Evolutionary conservation across 1,284 basidiomycete species (phyloP).

Genomic region (Ustilago esculenta): DNA sequence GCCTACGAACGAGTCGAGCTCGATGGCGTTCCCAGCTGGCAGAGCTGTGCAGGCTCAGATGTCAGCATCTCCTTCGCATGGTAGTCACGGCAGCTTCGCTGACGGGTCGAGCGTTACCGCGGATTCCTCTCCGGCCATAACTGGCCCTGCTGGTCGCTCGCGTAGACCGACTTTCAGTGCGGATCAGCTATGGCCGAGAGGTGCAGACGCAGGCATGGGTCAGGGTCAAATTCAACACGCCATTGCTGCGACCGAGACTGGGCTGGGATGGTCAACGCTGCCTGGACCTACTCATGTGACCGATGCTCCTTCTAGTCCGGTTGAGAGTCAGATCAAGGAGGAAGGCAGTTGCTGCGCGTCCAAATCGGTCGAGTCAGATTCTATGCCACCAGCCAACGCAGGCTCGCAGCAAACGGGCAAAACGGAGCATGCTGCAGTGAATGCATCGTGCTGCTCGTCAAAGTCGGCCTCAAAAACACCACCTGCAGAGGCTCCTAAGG

Average conservation of each 20-base stretch:
- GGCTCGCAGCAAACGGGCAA: background rate
- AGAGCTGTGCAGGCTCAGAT: background rate
- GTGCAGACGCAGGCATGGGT: constrained; percentile 42
- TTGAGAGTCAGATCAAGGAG: background rate
- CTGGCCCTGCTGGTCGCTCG: background rate
- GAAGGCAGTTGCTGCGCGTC: constrained; percentile 29
- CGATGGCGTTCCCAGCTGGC: constrained; percentile 6
- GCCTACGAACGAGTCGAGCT: constrained; percentile 10
- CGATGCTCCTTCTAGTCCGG: constrained; percentile 10
- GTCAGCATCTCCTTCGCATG: background rate
- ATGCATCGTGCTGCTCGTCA: constrained; percentile 22
- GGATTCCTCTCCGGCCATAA: background rate
- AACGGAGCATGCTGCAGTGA: background rate
- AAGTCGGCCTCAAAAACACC: background rate
- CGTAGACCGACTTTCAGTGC: constrained; percentile 21
- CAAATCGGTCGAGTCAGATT: background rate
- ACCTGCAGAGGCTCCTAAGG: background rate
- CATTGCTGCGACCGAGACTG: constrained; percentile 35
- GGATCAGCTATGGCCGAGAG: constrained; percentile 41
- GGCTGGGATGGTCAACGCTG: constrained; percentile 42
- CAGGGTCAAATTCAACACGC: constrained; percentile 49
- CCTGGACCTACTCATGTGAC: constrained; percentile 7
- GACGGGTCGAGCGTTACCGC: background rate
- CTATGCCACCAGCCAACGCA: background rate
- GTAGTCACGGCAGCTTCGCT: too few relatives aligned